Percentiles rank a stretch among this genome's conserved stretches.
These are phyloP conservation scores for Fusarium ramigenum DNA, from an alignment of 2,329 filamentous ascomycete species.

Conservation along the genomic window DNA sequence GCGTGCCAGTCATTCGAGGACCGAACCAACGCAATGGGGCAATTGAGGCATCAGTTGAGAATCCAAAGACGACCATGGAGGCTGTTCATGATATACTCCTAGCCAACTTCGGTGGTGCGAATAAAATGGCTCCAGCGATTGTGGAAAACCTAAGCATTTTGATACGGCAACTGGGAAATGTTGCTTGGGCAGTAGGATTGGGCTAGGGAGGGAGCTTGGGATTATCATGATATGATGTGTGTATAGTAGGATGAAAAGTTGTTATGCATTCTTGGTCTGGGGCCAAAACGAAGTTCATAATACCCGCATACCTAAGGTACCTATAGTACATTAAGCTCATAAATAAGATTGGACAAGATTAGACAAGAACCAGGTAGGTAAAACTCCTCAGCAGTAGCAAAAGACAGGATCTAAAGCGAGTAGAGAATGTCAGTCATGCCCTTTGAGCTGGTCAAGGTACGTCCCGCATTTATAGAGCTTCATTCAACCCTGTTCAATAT, in stretches of 20 bases:
- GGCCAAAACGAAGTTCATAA: not conserved
- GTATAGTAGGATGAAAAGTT: not conserved
- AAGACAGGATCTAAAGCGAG: not conserved
- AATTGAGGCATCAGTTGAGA: conserved; percentile 57
- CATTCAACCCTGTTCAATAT: not conserved
- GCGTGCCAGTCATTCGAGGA: conserved; percentile 60
- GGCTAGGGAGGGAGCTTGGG: conserved; percentile 33
- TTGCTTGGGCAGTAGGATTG: conserved; percentile 53
- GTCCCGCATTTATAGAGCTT: not conserved
- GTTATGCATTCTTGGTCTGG: not conserved
- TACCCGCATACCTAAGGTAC: not conserved
- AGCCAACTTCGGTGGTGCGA: conserved; percentile 58
- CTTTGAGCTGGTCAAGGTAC: not conserved
- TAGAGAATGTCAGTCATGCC: not conserved
- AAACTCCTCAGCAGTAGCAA: not conserved
- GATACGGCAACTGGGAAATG: conserved; percentile 67
- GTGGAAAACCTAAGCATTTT: conserved; percentile 74
- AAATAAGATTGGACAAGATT: not conserved
- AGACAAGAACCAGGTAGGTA: not conserved
- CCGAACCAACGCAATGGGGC: conserved; percentile 42
- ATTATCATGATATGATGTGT: not conserved
- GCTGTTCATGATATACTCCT: conserved; percentile 65
- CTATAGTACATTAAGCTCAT: not conserved
- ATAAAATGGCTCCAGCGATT: conserved; percentile 63
- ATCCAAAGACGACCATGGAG: conserved; percentile 68